Base-by-base conservation (phyloP, 345 rosid genomes). In the Salix exigua region DNA sequence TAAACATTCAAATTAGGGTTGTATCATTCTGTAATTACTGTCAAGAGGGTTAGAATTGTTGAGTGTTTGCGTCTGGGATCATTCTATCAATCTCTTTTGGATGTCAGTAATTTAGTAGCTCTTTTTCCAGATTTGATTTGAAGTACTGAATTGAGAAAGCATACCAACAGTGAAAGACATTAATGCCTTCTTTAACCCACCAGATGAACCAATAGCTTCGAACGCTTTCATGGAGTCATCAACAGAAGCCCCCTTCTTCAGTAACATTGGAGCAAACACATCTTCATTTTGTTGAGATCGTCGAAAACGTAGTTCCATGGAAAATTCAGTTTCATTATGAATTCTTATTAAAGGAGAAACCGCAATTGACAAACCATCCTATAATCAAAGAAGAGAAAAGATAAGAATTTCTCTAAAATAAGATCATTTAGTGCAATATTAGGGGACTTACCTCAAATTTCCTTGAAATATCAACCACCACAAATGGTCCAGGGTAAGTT, bases 321-420 rank as follows among this genome's bases (percentile, higher is more conserved):
- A 79, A 79, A 92, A 86, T 72, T 87, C 81, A 77, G 98, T 94
- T 80, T 85, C 97, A 75, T 94, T 94, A 82, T 90, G 88, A 77
- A 94, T 89, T 83, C 89, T 91, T 84, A 83, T 85, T 80, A 91
- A 86, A 82, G 98, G 98, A 84, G 97, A 92, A 81, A 90, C 90
- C 80, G 80, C 87, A 85, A 94, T 80, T 60, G 93, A 89, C 79
- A 92, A 83, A 75, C 94, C 97, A 79, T 90, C 98, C 98, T 94
- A 81, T 77, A 85, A 68, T 66, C 4, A 68, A 35, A 38, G 30
- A 62, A 66, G 23, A 48, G 38, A 33, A 62, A 16, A 78, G 11
- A 61, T 44, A 19, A 72, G 73, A 55, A 33, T 46, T 46, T 46
- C 5, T 30, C 23, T 33, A 21, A 37, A 76, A 60, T 38, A 77